Evolutionary conservation across 2,329 filamentous ascomycete species (phyloP).

Genomic region (Beauveria rudraprayagi): DNA sequence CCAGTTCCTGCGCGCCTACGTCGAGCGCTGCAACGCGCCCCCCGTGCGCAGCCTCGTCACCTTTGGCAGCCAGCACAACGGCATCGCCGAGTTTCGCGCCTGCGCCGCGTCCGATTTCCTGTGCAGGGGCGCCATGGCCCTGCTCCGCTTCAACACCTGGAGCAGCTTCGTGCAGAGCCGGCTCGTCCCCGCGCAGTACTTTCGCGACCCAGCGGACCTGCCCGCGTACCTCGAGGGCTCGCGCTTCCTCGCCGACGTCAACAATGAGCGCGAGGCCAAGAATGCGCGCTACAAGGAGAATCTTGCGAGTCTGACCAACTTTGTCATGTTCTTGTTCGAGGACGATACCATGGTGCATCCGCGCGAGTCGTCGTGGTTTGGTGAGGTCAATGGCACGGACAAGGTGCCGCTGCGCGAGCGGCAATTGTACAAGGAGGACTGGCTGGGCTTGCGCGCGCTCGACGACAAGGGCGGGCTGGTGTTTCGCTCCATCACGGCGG

Average conservation of each 20-base stretch:
- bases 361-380: constrained; percentile 87
- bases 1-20: constrained; percentile 85
- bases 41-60: constrained; percentile 74
- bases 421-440: constrained; percentile 78
- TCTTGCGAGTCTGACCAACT: constrained; percentile 60
- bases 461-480: constrained; percentile 72
- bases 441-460: constrained; percentile 75
- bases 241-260: constrained; percentile 90
- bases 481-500: constrained; percentile 65
- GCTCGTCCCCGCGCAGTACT: constrained; percentile 93
- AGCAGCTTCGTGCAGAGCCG: constrained; percentile 65
- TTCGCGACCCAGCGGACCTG: constrained; percentile 57
- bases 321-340: constrained; percentile 85
- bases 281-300: constrained; percentile 67
- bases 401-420: constrained; percentile 62
- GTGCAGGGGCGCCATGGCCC: constrained; percentile 70
- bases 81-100: constrained; percentile 72
- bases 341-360: constrained; percentile 81
- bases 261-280: constrained; percentile 77
- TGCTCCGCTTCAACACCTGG: constrained; percentile 78
- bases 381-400: constrained; percentile 68
- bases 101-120: constrained; percentile 69
- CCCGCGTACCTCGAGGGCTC: constrained; percentile 69
- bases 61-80: constrained; percentile 87
- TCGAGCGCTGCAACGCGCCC: constrained; percentile 76